A percentile compares a stretch with the other conserved stretches of the same genome.
phyloP scores from a whole-genome alignment of 208 protist genomes.

The Trypanosoma lewisi region DNA sequence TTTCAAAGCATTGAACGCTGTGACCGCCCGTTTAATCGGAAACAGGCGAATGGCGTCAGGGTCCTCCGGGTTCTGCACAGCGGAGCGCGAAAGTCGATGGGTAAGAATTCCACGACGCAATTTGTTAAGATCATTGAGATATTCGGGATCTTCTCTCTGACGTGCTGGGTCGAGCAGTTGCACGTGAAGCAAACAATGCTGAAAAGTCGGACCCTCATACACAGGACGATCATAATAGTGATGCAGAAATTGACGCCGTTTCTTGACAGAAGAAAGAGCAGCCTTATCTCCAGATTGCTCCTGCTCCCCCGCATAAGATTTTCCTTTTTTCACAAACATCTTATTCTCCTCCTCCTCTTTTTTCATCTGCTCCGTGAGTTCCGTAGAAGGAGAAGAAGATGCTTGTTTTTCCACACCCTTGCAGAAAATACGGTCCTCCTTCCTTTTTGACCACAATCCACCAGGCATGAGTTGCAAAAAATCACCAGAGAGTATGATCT shows the following conservation, averaged over 20 bases:
- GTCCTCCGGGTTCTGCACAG: constrained; percentile 48
- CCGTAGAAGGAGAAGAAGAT: too few species aligned
- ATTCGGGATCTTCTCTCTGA: constrained; percentile 49
- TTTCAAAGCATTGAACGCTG: constrained; percentile 62
- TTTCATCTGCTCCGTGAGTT: too few species aligned
- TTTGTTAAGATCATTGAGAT: constrained; percentile 57
- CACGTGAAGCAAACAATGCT: constrained; percentile 55
- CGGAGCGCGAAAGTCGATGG: constrained; percentile 57
- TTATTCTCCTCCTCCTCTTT: too few species aligned
- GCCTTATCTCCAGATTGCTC: background rate
- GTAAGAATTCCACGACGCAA: constrained; percentile 65
- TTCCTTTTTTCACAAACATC: background rate
- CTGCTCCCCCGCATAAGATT: background rate
- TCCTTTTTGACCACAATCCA: background rate
- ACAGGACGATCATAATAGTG: constrained; percentile 47
- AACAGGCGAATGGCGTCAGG: constrained; percentile 71
- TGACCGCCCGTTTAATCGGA: constrained; percentile 52
- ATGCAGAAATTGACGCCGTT: background rate
- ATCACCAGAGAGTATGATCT: constrained; percentile 82
- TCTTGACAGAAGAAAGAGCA: constrained; percentile 3
- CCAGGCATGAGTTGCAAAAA: constrained; percentile 75
- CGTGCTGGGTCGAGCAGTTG: constrained; percentile 47
- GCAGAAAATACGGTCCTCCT: constrained; percentile 3
- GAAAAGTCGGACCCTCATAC: constrained; percentile 71
- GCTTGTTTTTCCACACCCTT: constrained; percentile 10